These are phyloP conservation scores for Fomitiporia mediterranea DNA, from an alignment of 1,284 basidiomycete genomes.

Conservation along the genomic window DNA sequence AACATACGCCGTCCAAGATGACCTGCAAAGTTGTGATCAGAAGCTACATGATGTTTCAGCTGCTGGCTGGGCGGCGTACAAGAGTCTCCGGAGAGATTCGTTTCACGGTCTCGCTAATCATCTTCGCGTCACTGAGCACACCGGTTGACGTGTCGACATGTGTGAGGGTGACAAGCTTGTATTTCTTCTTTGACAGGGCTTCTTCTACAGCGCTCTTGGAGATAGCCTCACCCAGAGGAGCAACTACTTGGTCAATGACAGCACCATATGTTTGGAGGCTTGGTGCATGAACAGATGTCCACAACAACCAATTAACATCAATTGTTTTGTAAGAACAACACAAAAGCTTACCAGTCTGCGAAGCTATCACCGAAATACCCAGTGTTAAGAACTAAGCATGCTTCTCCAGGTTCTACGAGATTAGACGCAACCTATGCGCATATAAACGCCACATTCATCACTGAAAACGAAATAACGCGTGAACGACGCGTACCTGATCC, in stretches of 20 bases:
- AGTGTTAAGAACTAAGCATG: constrained; percentile 75
- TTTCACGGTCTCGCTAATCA: constrained; percentile 72
- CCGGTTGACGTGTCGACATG: constrained; percentile 93
- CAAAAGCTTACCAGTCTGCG: constrained; percentile 65
- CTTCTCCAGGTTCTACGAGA: constrained; percentile 76
- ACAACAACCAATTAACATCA: constrained; percentile 8
- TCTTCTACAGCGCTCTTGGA: constrained; percentile 58
- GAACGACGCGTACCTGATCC: constrained; percentile 56
- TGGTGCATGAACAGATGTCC: neutral
- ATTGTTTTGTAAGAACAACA: constrained; percentile 5
- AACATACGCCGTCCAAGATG: constrained; percentile 90
- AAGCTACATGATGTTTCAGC: constrained; percentile 10
- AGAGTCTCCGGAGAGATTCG: constrained; percentile 84
- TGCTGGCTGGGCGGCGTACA: constrained; percentile 34
- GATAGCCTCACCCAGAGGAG: constrained; percentile 79
- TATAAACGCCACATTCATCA: neutral
- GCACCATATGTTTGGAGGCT: constrained; percentile 89
- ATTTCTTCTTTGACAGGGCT: constrained; percentile 79
- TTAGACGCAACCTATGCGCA: constrained; percentile 67
- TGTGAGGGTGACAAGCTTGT: constrained; percentile 90
- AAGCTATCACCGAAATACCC: constrained; percentile 92
- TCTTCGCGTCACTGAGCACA: constrained; percentile 84
- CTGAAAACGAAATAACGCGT: neutral
- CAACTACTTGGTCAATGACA: constrained; percentile 82
- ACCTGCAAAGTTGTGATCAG: constrained; percentile 43